Evolutionary conservation across 345 rosid species (phyloP), one percentile per base, ranked within the genome.

Genomic region (Physaria fendleri): DNA sequence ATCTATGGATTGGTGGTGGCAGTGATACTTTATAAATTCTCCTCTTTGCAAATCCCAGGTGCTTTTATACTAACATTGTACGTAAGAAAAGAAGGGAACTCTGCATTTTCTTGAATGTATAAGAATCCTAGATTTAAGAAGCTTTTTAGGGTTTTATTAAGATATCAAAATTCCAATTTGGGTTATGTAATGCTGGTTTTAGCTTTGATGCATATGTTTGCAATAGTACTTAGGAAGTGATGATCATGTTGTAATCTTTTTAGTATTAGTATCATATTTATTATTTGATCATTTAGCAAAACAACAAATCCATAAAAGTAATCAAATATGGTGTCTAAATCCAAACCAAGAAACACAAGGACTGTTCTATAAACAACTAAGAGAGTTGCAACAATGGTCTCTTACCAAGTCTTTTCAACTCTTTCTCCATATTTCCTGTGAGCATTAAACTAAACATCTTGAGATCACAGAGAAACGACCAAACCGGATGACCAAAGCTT

Each of bases 371-470:
- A 50, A 2, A 47, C 4, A 47, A 1, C 8, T 25, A 8, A 17
- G 79, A 81, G 51, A 68, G 69, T 60, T 85, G 87, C 49, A 85
- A 65, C 56, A 84, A 78, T 16, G 98, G 98, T 45, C 95, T 77
- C 81, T 92, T 88, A 16, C 96, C 98, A 35, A 88, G 95, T 67
- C 96, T 76, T 80, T 92, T 92, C 64, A 88, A 84, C 81, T 92
- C 98, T 60, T 74, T 86, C 59, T 92, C 98, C 98, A 92, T 84
- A 27, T 78, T 76, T 46, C 98, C 98, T 8, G 90, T 86, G 23
- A 88, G 80, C 98, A 88, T 92, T 74, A 92, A 65, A 1, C 88
- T 85, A 71, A 88, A 92, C 98, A 92, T 92, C 83, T 83, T 86
- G 64, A 52, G 81, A 78, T 88, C 96, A 69, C 96, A 92, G 1